Percentiles rank a stretch among this genome's conserved stretches.
Conservation (phyloP, 1,139 yeast species). For the Kluyveromyces marxianus region DNA sequence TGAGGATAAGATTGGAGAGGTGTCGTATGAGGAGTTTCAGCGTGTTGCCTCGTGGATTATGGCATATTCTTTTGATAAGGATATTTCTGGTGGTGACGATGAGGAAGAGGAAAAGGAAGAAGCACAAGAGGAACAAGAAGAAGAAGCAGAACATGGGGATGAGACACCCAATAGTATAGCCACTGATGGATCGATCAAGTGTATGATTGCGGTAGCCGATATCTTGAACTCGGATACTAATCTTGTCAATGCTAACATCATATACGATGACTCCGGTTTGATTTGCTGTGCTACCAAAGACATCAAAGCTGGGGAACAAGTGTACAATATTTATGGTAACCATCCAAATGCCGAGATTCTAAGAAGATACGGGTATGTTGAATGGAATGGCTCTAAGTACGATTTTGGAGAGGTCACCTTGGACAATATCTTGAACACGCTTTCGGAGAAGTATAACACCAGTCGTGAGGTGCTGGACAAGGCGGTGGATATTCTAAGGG, state of each 20-base stretch:
- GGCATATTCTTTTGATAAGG: slow-evolving; percentile 65
- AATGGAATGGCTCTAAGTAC: slow-evolving; percentile 59
- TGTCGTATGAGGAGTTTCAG: slow-evolving; percentile 53
- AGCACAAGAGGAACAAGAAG: slow-evolving; percentile 32
- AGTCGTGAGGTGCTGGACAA: slow-evolving; percentile 28
- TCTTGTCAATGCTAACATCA: slow-evolving; percentile 67
- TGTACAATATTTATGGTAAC: slow-evolving; percentile 85
- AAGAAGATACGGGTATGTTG: slow-evolving; percentile 88
- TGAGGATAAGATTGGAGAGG: slow-evolving; percentile 17
- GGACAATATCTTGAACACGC: slow-evolving; percentile 30
- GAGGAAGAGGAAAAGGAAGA: slow-evolving; percentile 30
- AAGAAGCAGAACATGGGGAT: slow-evolving; percentile 21
- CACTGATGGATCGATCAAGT: slow-evolving; percentile 50
- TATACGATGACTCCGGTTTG: slow-evolving; percentile 41
- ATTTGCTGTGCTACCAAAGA: slow-evolving; percentile 63
- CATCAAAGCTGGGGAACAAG: slow-evolving; percentile 61
- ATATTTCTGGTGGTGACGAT: slow-evolving; percentile 27
- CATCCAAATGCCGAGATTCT: slow-evolving; percentile 83
- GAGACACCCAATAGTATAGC: slow-evolving; percentile 28
- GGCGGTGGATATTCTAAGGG: slow-evolving; percentile 23
- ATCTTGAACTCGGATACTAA: slow-evolving; percentile 79
- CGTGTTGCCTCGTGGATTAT: slow-evolving; percentile 62
- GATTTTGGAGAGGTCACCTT: slow-evolving; percentile 77
- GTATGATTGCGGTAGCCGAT: slow-evolving; percentile 93
- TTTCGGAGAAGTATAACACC: slow-evolving; percentile 15